Evolutionary conservation across 495 filamentous ascomycete species (phyloP), one percentile per base, ranked within the genome.

Genomic region (Bombardia bombarda): DNA sequence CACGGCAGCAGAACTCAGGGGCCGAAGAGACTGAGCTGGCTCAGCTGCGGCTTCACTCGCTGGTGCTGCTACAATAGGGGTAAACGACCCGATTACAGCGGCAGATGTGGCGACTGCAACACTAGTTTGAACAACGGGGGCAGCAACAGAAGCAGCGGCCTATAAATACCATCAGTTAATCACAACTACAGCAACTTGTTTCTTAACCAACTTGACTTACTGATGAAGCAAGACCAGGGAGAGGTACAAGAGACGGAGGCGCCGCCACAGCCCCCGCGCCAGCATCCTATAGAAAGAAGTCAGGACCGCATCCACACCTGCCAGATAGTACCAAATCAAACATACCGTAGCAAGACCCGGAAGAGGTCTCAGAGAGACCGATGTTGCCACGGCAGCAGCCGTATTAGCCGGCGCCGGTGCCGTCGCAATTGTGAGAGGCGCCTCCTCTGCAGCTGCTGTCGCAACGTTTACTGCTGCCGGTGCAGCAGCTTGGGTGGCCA

Each of bases 301-400:
- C 13, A 28, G 26, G 13, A 28, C 13, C 26, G 13, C 13, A 7
- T 7, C 9, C 26, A 7, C 2, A 28, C 6, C 13, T 7, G 26
- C 9, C 9, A 28, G 26, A 28, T 3, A 28, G 13, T 28, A n/a
- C n/a, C 1, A 25, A 20, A 7, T 25, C 0, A 4, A 14, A 44
- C 47, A 24, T 53, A 53, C 53, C 39, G 46, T 42, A 7, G 45
- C 42, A 37, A 46, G 44, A 18, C 31, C 42, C 3, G 42, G 43
- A 24, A 54, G 43, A 21, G 50, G 46, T 9, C 3, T n/a, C 9
- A 53, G 8, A 32, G 47, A 34, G 4, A 18, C 38, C 26, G 51
- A 35, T 16, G 19, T 12, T 10, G 21, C 26, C 12, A 19, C 23
- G n/a, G 30, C 40, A 8, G 49, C 34, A n/a, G 42, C 32, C 12